Evolutionary conservation across 2,329 filamentous ascomycete genomes (phyloP), one percentile per base, ranked within the genome.

Genomic region (Fusarium austroafricanum): DNA sequence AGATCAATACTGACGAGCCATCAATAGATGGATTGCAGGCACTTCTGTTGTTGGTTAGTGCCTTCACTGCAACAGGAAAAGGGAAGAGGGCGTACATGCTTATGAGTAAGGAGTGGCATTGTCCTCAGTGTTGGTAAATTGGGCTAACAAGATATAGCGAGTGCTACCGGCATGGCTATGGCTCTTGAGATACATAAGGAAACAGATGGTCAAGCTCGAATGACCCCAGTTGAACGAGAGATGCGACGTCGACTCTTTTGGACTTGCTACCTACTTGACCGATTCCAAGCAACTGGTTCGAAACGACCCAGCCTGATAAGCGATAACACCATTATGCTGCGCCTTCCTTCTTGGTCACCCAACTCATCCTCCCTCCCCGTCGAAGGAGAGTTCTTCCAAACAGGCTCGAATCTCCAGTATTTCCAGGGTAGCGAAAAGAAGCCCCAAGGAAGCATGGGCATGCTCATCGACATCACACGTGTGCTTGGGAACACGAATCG

Each of bases 81-180:
- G 92, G 93, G 17, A 95, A 92, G 79, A 96, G 92, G 78, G 90
- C 92, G 2, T 96, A 94, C 71, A 96, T 96, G 93, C 84, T 94
- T 38, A 83, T 96, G 71, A 88, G 92, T 92, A 89, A 20, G 82
- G 11, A 39, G 12, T 18, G 15, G 26, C 26, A 12, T 31, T 17
- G 20, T 8, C 7, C 10, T 17, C 7, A 11, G 33, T 17, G 17
- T 39, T 28, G 23, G 21, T 17, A 21, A 10, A 18, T 26, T n/a
- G 17, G 33, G 49, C 82, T 85, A 70, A 86, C 68, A 31, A 2
- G 3, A 40, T 55, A 23, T 70, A 94, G 91, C 89, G 67, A 91
- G 85, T 66, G 92, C 90, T 11, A 89, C 93, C 46, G 92, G 91
- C 43, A 96, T 96, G 92, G 90, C 91, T 3, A 88, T 94, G 78